These are phyloP conservation scores for Spathaspora girioi DNA, from an alignment of 805 yeast genomes.

Conservation along the genomic window DNA sequence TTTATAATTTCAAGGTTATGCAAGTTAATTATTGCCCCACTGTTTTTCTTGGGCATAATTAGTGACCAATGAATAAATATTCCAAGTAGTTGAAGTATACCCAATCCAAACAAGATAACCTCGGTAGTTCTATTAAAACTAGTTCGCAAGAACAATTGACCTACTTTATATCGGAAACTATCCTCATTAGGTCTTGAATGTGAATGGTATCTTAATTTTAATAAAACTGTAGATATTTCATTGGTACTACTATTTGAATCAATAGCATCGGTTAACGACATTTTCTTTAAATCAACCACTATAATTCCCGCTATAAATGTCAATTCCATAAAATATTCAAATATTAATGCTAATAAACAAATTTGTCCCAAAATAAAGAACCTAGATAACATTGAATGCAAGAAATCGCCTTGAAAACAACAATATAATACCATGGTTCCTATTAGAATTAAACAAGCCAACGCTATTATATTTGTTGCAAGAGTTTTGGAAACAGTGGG, in stretches of 20 bases:
- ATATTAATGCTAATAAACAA: constrained; percentile 42
- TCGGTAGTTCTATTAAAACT: constrained; percentile 11
- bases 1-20: constrained; percentile 9
- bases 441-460: constrained; percentile 6
- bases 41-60: constrained; percentile 12
- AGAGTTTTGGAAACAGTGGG: constrained; percentile 24
- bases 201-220: constrained; percentile 11
- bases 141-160: constrained; percentile 30
- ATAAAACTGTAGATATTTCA: constrained; percentile 20
- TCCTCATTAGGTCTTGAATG: constrained; percentile 13
- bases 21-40: not conserved
- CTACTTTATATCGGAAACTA: constrained; percentile 25
- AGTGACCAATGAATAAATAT: constrained; percentile 18
- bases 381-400: constrained; percentile 9
- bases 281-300: constrained; percentile 61
- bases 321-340: constrained; percentile 59
- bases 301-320: constrained; percentile 65
- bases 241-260: constrained; percentile 22
- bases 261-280: constrained; percentile 56
- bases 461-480: constrained; percentile 15
- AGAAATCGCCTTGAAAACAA: constrained; percentile 13
- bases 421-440: constrained; percentile 7
- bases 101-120: constrained; percentile 11
- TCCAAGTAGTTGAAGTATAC: constrained; percentile 9
- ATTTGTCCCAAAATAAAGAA: constrained; percentile 7